These are phyloP conservation scores for Elsinoe perseae DNA, from an alignment of 2,329 filamentous ascomycete genomes.

Conservation along the genomic window DNA sequence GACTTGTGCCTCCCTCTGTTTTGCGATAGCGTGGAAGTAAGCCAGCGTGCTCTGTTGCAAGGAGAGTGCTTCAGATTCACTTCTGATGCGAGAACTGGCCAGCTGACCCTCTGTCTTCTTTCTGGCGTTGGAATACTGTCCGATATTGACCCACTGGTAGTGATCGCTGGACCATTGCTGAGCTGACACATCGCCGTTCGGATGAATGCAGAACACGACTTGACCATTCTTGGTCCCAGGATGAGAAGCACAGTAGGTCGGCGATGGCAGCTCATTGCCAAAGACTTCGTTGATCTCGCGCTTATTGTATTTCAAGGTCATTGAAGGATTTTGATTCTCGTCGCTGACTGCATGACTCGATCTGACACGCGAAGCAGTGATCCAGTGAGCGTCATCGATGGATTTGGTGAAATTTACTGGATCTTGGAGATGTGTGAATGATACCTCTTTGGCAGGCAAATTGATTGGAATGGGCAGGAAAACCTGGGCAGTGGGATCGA, in stretches of 20 bases:
- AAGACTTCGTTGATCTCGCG: conserved; percentile 34
- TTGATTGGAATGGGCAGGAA: conserved; percentile 25
- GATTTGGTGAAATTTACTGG: neutral
- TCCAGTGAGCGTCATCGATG: conserved; percentile 26
- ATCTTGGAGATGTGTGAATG: conserved; percentile 15
- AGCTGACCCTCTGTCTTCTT: conserved; percentile 39
- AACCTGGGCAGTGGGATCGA: conserved; percentile 27
- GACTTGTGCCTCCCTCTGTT: conserved; percentile 31
- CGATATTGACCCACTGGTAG: conserved; percentile 40
- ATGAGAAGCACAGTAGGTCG: conserved; percentile 31
- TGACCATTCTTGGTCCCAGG: conserved; percentile 34
- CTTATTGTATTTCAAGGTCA: conserved; percentile 26
- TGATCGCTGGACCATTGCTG: conserved; percentile 38
- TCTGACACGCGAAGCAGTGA: conserved; percentile 22
- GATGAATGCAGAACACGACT: conserved; percentile 40
- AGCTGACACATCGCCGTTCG: conserved; percentile 41
- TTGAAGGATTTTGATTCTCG: conserved; percentile 25
- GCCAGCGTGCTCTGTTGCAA: conserved; percentile 32
- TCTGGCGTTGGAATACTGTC: conserved; percentile 36
- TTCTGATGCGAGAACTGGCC: conserved; percentile 34
- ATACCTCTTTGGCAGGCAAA: conserved; percentile 19
- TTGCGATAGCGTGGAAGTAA: conserved; percentile 38
- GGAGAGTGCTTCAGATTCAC: conserved; percentile 29
- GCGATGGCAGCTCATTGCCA: conserved; percentile 35
- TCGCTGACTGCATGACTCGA: conserved; percentile 22